Evolutionary conservation across 208 protist species (phyloP), one percentile per base, ranked within the genome.

Genomic region (Leishmania amazonensis): DNA sequence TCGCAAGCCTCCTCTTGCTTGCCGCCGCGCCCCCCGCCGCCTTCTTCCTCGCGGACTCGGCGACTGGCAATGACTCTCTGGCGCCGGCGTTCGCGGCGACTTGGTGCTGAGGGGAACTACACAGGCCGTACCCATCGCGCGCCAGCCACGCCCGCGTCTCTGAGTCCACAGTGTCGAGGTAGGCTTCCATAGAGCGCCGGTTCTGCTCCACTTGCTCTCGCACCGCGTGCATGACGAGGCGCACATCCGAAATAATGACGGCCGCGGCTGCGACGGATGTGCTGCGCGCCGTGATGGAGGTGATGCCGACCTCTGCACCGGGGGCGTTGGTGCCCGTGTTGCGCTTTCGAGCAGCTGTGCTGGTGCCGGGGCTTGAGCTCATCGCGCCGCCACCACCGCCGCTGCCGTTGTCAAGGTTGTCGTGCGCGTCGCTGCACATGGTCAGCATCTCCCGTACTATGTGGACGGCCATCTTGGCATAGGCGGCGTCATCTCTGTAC

Each of bases 371-470:
- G n/a, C 51, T 79, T 11, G 35, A 21, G 24, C 9, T 65, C 3
- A 45, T 71, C 2, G 67, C 62, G 45, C 73, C 21, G 6, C 31
- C 65, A 42, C 65, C 76, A 4, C 57, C 65, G n/a, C 78, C 87
- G 11, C 70, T 76, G 19, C 54, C 75, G 3, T 77, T 83, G n/a
- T 88, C 40, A 24, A 80, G 15, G 31, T 21, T 40, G 64, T 80
- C 76, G 9, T 80, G 35, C 2, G 81, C 75, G 38, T 84, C 86
- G 75, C 85, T 88, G 78, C 86, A 85, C 57, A 81, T 64, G 19
- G 71, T 57, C 31, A 95, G 62, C 64, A 95, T 79, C 75, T 86
- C 78, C 45, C 87, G 87, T 76, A 95, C 87, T 47, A 90, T 79
- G 76, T 85, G 88, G 49, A 89, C 80, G 19, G 87, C 75, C 35